Base-by-base conservation (phyloP, 2,329 filamentous ascomycete genomes). In the Pseudocercospora pini-densiflorae region DNA sequence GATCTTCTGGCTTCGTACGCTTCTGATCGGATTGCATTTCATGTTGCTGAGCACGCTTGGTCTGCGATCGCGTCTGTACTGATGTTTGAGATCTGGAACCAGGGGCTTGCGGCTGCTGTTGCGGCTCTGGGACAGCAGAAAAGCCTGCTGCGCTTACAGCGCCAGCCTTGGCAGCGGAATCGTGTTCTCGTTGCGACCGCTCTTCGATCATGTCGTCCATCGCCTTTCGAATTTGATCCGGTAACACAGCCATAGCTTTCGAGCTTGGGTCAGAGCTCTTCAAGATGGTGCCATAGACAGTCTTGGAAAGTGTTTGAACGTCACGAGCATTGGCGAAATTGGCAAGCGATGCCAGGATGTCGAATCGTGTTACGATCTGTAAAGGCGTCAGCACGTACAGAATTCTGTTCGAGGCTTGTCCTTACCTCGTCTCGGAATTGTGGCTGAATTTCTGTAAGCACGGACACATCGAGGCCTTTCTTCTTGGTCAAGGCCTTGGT, bases 401-500 rank as follows among this genome's bases (percentile, higher is more conserved):
- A 1, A 5, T 5, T n/a, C 5, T 40, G 14, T 1, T 12, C 10
- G 10, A 1, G 5, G 14, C 36, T 40, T 40, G 1, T 40, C 14
- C 36, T 40, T 12, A 40, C 36, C 36, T 40, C 36, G 16, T n/a
- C 36, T 16, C 36, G 36, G 14, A 40, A 40, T 40, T n/a, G 14
- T 40, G 36, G 10, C 36, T n/a, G 14, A n/a, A 40, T 40, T 5
- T 27, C 29, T n/a, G 40, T 23, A 9, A 66, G 24, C 14, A 51
- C n/a, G 2, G 54, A 45, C 3, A 57, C 59, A 33, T 66, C 45
- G 31, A 66, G 54, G 21, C 45, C 33, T 19, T 63, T 66, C 57
- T 62, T 66, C 61, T 66, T 66, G 53, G 40, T 31, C 12, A 84
- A 69, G 2, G 75, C 66, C 3, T 77, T 67, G 2, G 70, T 73